These are phyloP conservation scores for Lipomyces spencermartinsiae DNA, from an alignment of 805 yeast genomes.

Conservation along the genomic window DNA sequence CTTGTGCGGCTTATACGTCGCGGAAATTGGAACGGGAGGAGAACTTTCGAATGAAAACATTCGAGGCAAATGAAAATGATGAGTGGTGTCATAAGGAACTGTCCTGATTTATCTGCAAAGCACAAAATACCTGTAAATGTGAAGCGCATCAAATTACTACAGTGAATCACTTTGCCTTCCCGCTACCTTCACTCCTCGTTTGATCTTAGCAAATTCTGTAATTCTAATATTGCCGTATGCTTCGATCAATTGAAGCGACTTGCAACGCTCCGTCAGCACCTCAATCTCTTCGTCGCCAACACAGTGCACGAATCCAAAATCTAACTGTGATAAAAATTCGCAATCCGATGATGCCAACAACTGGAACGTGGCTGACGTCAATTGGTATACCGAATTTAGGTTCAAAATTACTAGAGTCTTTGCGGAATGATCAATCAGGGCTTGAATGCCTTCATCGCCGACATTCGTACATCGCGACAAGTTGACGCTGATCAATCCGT, in stretches of 20 bases:
- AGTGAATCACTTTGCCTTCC: constrained; percentile 71
- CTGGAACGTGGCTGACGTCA: constrained; percentile 53
- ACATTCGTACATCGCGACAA: constrained; percentile 70
- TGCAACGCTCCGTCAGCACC: constrained; percentile 62
- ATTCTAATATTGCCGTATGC: constrained; percentile 59
- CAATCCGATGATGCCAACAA: constrained; percentile 44
- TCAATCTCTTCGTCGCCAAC: constrained; percentile 74
- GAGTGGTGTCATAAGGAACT: no score
- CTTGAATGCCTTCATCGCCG: constrained; percentile 66
- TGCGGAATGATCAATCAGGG: constrained; percentile 66
- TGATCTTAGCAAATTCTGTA: constrained; percentile 58
- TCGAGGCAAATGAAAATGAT: not conserved
- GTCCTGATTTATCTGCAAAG: not conserved
- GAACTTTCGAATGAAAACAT: no score
- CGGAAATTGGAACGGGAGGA: no score
- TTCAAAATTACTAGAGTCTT: constrained; percentile 71
- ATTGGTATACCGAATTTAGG: constrained; percentile 70
- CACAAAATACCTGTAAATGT: not conserved
- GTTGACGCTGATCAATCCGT: constrained; percentile 65
- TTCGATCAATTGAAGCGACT: constrained; percentile 68
- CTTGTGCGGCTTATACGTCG: no score
- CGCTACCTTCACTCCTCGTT: constrained; percentile 64
- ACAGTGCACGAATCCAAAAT: constrained; percentile 79
- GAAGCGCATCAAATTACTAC: constrained; percentile 6
- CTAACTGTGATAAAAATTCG: constrained; percentile 70